Evolutionary conservation across 2,329 filamentous ascomycete genomes (phyloP).

Genomic region (Macroventuria anomochaeta): DNA sequence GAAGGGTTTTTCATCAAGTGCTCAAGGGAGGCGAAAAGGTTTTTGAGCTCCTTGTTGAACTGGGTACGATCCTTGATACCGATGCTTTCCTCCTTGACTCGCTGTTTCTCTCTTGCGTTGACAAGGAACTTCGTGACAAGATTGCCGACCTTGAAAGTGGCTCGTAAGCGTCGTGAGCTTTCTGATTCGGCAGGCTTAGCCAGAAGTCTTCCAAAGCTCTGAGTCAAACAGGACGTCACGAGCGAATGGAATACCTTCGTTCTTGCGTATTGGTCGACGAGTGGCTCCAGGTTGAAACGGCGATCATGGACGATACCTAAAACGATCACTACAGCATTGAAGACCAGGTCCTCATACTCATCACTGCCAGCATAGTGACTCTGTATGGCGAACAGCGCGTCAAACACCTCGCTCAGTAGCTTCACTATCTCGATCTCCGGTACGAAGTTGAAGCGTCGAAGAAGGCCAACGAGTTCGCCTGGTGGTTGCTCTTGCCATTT

Average conservation of each 20-base stretch:
- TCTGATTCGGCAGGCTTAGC: slow-evolving; percentile 83
- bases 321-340: slow-evolving; percentile 86
- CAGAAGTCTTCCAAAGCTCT: slow-evolving; percentile 84
- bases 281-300: slow-evolving; percentile 85
- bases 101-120: slow-evolving; percentile 84
- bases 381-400: slow-evolving; percentile 87
- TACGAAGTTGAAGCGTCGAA: slow-evolving; percentile 88
- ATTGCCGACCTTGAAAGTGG: slow-evolving; percentile 92
- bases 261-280: slow-evolving; percentile 91
- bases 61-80: slow-evolving; percentile 77
- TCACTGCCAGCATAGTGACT: slow-evolving; percentile 91
- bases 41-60: slow-evolving; percentile 83
- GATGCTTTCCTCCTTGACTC: slow-evolving; percentile 84
- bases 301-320: slow-evolving; percentile 93
- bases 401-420: slow-evolving; percentile 85
- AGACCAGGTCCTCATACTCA: slow-evolving; percentile 90
- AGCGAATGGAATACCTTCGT: slow-evolving; percentile 91
- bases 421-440: slow-evolving; percentile 98
- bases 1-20: slow-evolving; percentile 86
- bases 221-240: slow-evolving; percentile 84
- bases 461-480: slow-evolving; percentile 72
- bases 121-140: slow-evolving; percentile 96
- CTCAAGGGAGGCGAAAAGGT: slow-evolving; percentile 89
- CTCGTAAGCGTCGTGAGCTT: slow-evolving; percentile 81
- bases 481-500: slow-evolving; percentile 82